phyloP scores from a whole-genome alignment of 2,329 filamentous ascomycete species.

The Cercospora sp. region DNA sequence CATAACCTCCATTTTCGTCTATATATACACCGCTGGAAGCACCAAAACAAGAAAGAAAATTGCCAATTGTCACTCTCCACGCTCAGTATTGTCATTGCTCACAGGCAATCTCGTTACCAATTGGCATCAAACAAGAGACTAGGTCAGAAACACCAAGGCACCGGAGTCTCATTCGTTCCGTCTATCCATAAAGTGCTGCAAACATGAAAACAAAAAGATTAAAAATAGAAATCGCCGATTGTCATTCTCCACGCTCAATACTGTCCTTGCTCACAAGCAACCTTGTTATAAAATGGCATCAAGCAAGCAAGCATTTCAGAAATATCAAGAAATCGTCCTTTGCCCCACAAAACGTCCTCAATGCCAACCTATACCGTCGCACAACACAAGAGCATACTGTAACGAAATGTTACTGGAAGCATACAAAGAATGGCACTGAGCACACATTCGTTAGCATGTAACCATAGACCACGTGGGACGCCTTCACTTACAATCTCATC shows the following conservation, averaged over 20 bases:
- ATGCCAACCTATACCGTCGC: background rate
- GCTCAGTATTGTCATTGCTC: too few species aligned
- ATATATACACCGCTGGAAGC: too few species aligned
- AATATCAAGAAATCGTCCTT: background rate
- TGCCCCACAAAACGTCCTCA: background rate
- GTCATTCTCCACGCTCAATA: background rate
- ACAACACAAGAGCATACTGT: background rate
- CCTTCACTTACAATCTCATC: background rate
- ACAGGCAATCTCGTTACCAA: too few species aligned
- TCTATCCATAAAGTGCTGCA: too few species aligned
- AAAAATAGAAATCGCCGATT: background rate
- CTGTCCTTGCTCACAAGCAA: background rate
- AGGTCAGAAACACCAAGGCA: too few species aligned
- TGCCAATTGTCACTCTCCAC: too few species aligned
- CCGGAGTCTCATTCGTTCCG: too few species aligned
- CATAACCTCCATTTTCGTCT: background rate
- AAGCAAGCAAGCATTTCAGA: background rate
- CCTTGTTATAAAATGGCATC: background rate
- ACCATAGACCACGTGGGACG: background rate
- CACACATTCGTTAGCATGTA: background rate
- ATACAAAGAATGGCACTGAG: background rate
- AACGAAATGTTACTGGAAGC: background rate
- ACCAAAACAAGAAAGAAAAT: too few species aligned
- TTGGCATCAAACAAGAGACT: too few species aligned
- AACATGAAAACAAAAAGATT: too few species aligned